These are phyloP conservation scores for Draba incana DNA, from an alignment of 345 rosid genomes.

Conservation along the genomic window DNA sequence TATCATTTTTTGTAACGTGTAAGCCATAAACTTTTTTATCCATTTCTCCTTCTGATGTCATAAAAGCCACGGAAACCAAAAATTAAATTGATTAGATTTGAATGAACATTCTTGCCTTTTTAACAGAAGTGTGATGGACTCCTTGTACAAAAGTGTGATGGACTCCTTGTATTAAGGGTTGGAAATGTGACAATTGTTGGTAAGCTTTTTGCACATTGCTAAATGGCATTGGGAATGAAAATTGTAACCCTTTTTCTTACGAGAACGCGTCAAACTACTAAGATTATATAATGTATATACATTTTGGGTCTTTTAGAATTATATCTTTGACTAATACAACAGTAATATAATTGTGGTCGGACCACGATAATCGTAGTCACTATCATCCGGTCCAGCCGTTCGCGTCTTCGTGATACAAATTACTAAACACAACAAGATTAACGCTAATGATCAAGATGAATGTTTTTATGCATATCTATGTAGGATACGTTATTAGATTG, in stretches of 20 bases:
- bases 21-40: not conserved
- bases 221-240: slow-evolving; percentile 46
- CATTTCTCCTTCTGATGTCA: not conserved
- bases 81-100: slow-evolving; percentile 8
- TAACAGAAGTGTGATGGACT: slow-evolving; percentile 33
- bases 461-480: not conserved
- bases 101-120: slow-evolving; percentile 4
- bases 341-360: slow-evolving; percentile 21
- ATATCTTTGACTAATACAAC: slow-evolving; percentile 34
- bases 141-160: slow-evolving; percentile 38
- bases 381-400: not conserved
- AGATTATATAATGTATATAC: slow-evolving; percentile 1
- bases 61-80: slow-evolving; percentile 3
- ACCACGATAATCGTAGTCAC: slow-evolving; percentile 23
- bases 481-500: not conserved
- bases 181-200: slow-evolving; percentile 25
- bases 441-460: not conserved
- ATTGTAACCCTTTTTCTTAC: slow-evolving; percentile 18
- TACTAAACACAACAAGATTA: slow-evolving; percentile 19
- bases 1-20: not conserved
- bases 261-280: slow-evolving; percentile 35
- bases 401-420: not conserved
- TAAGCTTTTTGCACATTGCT: slow-evolving; percentile 37
- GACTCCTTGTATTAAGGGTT: slow-evolving; percentile 44
- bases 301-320: slow-evolving; percentile 24